Evolutionary conservation across 805 yeast species (phyloP), one percentile per base, ranked within the genome.

Genomic region (Ogataea glucozyma): DNA sequence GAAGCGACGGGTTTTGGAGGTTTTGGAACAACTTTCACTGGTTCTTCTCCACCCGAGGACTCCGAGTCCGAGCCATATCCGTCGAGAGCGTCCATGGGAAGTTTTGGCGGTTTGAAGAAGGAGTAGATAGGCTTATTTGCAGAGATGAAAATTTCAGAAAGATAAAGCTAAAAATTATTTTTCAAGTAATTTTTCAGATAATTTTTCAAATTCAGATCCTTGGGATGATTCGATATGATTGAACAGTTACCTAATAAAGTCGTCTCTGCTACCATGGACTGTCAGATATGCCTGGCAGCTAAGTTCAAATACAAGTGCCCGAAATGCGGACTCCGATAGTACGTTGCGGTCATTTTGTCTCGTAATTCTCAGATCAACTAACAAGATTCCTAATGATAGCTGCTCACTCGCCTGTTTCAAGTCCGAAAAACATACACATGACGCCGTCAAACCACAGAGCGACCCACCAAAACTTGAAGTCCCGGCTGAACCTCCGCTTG

Each of bases 331-430:
- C 52, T 67, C 12, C 58, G 61, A 40, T 75, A 75, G 67, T 63
- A 51, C 27, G 69, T 59, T 12, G 16, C 18, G 8, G 10, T 19
- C n/a, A 6, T 10, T 10, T 18, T 21, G 13, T 8, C 22, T 13
- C 11, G 6, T 18, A 27, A 27, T 27, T 27, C 18, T 17, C 23
- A 24, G 18, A 31, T 19, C 20, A 31, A 26, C 55, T 43, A 44
- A 47, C 46, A 26, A 23, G 11, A 10, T 10, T 13, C 36, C n/a
- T n/a, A n/a, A n/a, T n/a, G n/a, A n/a, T n/a, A 44, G 71, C 58
- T 86, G 95, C 58, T 77, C 85, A 1, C 53, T 86, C 6, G 54
- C 43, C 2, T 86, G 95, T 53, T 85, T 68, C 62, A 85, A 81
- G 53, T 57, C 70, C 24, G 71, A 60, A 11, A 34, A 44, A 3